A percentile compares a stretch with the other conserved stretches of the same genome.
Conservation (phyloP, 768 basidiomycete species). For the Russula dissimulans region DNA sequence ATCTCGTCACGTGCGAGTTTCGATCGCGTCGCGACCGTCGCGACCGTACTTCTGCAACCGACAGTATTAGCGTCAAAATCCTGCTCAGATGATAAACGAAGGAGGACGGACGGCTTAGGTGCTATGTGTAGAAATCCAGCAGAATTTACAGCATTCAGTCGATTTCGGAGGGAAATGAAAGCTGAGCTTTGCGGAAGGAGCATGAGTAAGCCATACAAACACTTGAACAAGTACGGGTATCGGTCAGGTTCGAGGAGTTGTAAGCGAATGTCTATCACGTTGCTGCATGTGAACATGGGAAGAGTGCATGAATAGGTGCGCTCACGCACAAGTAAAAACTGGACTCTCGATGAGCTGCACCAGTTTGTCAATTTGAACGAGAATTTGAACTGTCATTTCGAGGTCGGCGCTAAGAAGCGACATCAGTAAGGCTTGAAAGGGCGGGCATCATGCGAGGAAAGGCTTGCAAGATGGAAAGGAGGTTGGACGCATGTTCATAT, state of each 20-base stretch:
- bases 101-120: constrained; percentile 61
- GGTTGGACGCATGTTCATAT: constrained; percentile 96
- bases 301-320: background rate
- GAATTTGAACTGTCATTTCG: constrained; percentile 88
- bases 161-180: constrained; percentile 88
- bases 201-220: constrained; percentile 95
- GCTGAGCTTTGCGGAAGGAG: constrained; percentile 93
- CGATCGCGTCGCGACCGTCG: constrained; percentile 48
- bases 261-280: constrained; percentile 59
- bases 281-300: background rate
- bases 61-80: background rate
- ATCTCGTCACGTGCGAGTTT: constrained; percentile 82
- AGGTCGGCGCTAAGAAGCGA: constrained; percentile 67
- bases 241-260: constrained; percentile 95
- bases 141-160: constrained; percentile 90
- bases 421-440: background rate
- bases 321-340: constrained; percentile 83
- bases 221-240: constrained; percentile 96
- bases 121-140: constrained; percentile 89
- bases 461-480: constrained; percentile 86
- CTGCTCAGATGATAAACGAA: background rate
- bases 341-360: constrained; percentile 98
- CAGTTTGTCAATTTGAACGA: constrained; percentile 95
- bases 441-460: constrained; percentile 14
- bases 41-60: constrained; percentile 17